A percentile compares a stretch with the other conserved stretches of the same genome.
Evolutionary conservation across 163 green algal genomes (phyloP).

Genomic region (Dunaliella salina): DNA sequence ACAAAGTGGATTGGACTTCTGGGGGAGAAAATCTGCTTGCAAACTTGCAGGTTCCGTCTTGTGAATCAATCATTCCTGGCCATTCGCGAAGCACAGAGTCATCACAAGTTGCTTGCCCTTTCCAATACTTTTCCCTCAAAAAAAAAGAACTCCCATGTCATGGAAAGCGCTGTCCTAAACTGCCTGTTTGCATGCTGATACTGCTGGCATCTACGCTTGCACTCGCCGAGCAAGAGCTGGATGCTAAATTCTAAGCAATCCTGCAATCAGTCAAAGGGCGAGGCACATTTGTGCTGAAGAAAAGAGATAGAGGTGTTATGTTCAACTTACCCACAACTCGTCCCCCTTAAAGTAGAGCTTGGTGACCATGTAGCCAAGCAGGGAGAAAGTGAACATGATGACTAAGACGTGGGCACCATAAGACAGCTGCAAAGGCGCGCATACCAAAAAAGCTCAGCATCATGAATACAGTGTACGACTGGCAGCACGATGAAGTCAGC

Average conservation of each 20-base stretch:
- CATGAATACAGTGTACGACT: too few species aligned
- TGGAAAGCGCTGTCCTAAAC: too few species aligned
- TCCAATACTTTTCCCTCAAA: too few species aligned
- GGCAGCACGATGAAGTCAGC: too few species aligned
- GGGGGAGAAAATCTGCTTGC: too few species aligned
- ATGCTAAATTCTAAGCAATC: neutral
- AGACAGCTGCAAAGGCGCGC: conserved; percentile 38
- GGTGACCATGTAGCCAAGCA: conserved; percentile 50
- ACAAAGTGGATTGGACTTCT: too few species aligned
- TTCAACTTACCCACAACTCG: conserved; percentile 27
- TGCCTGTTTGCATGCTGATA: neutral
- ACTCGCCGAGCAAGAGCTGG: neutral
- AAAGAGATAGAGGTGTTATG: neutral
- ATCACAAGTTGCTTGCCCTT: too few species aligned
- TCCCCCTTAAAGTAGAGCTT: conserved; percentile 25
- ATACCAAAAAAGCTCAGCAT: too few species aligned
- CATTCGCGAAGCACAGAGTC: too few species aligned
- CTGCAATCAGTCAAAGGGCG: neutral
- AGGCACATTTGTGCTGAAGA: neutral
- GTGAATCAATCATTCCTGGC: too few species aligned
- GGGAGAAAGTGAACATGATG: conserved; percentile 69
- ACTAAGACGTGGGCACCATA: conserved; percentile 65
- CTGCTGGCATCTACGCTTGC: neutral
- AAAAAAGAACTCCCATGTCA: too few species aligned
- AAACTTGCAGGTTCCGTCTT: too few species aligned